Evolutionary conservation across 2,329 filamentous ascomycete genomes (phyloP).

Genomic region (Ustulina deusta): DNA sequence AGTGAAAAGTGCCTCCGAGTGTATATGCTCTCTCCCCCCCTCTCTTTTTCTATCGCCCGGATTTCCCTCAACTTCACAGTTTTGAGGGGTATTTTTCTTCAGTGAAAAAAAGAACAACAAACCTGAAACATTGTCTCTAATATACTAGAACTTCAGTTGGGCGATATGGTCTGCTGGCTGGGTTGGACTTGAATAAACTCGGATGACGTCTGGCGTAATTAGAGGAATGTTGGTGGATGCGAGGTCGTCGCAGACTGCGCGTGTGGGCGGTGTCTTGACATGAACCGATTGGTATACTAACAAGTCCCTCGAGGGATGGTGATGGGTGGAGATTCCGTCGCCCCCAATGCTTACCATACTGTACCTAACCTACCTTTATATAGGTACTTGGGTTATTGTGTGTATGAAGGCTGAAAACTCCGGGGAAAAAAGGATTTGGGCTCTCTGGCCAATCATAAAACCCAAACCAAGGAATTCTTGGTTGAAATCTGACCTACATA

Average conservation of each 20-base stretch:
- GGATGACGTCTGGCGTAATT: slow-evolving; percentile 11
- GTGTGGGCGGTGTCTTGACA: neutral
- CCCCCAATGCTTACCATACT: neutral
- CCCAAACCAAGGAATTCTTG: neutral
- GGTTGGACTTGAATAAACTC: neutral
- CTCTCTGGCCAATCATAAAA: neutral
- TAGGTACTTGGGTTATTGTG: neutral
- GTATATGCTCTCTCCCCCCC: neutral
- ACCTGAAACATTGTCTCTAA: slow-evolving; percentile 46
- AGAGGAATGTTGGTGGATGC: slow-evolving; percentile 2
- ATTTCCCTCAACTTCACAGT: neutral
- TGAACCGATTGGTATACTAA: neutral
- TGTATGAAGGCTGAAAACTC: too few species aligned
- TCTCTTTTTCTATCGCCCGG: neutral
- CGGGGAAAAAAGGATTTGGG: too few species aligned
- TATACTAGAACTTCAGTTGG: neutral
- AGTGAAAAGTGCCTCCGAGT: neutral
- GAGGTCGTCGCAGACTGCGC: neutral
- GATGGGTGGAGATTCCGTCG: neutral
- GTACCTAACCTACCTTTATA: neutral
- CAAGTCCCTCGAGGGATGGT: neutral
- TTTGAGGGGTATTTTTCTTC: neutral
- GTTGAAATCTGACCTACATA: too few species aligned
- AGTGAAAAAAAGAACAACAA: slow-evolving; percentile 23
- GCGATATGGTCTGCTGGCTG: neutral